Evolutionary conservation across 2,329 filamentous ascomycete genomes (phyloP).

Genomic region (Berkeleyomyces rouxiae): DNA sequence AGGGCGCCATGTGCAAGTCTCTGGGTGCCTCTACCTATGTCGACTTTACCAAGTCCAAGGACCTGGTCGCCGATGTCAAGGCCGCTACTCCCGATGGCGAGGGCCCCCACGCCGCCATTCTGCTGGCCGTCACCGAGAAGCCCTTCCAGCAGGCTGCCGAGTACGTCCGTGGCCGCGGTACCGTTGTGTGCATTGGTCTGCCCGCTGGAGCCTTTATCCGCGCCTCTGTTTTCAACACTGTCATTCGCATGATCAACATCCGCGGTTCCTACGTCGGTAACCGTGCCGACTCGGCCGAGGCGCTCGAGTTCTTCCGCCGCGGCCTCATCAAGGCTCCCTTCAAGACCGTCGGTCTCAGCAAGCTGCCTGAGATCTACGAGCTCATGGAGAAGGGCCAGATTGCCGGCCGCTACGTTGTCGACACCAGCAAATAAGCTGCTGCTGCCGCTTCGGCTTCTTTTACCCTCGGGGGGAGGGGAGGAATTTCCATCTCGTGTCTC

Average conservation of each 20-base stretch:
- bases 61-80: constrained; percentile 74
- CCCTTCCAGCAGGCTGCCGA: constrained; percentile 88
- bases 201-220: constrained; percentile 64
- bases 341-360: constrained; percentile 67
- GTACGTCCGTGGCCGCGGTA: constrained; percentile 70
- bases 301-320: constrained; percentile 72
- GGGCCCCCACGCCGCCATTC: constrained; percentile 72
- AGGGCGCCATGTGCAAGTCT: constrained; percentile 49
- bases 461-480: neutral
- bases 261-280: constrained; percentile 90
- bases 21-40: constrained; percentile 61
- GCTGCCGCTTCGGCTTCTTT: neutral
- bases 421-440: constrained; percentile 43
- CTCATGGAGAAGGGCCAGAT: constrained; percentile 55
- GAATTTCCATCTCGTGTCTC: neutral
- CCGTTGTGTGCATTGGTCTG: constrained; percentile 77
- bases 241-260: constrained; percentile 80
- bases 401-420: constrained; percentile 64
- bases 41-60: constrained; percentile 61
- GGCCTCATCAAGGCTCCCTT: constrained; percentile 76
- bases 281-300: constrained; percentile 72
- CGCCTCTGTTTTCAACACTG: constrained; percentile 78
- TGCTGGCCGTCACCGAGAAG: constrained; percentile 75
- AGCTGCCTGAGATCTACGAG: constrained; percentile 67
- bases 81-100: constrained; percentile 61